phyloP scores from a whole-genome alignment of 2,329 filamentous ascomycete species.

The Mycosphaerella arachidis region DNA sequence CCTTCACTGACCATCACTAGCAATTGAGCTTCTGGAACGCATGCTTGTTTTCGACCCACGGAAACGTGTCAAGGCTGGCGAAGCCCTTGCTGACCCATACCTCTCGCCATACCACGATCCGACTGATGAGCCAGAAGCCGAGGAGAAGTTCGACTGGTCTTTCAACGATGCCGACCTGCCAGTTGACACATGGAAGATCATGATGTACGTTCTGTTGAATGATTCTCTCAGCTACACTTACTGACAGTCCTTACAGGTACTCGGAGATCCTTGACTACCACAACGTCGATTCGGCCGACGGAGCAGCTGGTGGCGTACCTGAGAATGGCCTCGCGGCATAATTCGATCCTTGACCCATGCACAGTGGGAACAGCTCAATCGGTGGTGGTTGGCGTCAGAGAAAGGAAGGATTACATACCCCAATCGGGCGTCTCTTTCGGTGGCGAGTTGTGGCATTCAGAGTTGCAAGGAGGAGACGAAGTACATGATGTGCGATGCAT shows the following conservation, averaged over 20 bases:
- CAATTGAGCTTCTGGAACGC: slow-evolving; percentile 86
- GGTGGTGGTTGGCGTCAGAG: neutral
- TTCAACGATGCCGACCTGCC: slow-evolving; percentile 98
- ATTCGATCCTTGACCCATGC: neutral
- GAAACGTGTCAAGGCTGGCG: slow-evolving; percentile 81
- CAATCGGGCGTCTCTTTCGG: neutral
- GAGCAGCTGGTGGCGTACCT: slow-evolving; percentile 17
- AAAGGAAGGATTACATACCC: neutral
- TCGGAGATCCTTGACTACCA: slow-evolving; percentile 98
- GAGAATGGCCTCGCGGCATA: slow-evolving; percentile 16
- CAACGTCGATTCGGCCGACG: slow-evolving; percentile 66
- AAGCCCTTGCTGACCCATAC: slow-evolving; percentile 87
- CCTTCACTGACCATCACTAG: slow-evolving; percentile 26
- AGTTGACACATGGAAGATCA: slow-evolving; percentile 99
- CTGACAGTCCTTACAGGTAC: slow-evolving; percentile 60
- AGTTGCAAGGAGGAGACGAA: neutral
- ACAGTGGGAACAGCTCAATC: neutral
- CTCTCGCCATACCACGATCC: slow-evolving; percentile 96
- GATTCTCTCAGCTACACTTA: neutral
- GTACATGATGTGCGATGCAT: neutral
- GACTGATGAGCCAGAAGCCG: slow-evolving; percentile 88
- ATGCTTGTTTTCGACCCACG: slow-evolving; percentile 99
- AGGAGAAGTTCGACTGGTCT: slow-evolving; percentile 99
- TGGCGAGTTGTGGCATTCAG: neutral
- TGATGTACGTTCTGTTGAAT: slow-evolving; percentile 73